Percentiles rank a stretch among this genome's conserved stretches.
Evolutionary conservation across 2,329 filamentous ascomycete genomes (phyloP).

Genomic region (Lasiodiplodia sp.): DNA sequence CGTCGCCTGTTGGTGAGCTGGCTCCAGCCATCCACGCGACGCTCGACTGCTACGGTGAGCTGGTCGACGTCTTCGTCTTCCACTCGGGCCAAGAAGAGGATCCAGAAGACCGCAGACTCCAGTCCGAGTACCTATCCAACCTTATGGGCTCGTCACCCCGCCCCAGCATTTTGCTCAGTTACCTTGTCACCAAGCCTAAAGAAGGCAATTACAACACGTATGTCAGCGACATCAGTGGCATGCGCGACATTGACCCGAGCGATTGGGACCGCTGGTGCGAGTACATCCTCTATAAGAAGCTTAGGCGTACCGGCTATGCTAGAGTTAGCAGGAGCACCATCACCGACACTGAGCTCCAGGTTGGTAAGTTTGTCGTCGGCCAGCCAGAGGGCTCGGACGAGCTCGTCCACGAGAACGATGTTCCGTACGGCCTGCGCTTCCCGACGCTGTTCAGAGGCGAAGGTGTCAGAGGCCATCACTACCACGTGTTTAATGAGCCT

Average conservation of each 20-base stretch:
- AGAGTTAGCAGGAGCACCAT: slow-evolving; percentile 88
- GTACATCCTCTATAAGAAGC: slow-evolving; percentile 93
- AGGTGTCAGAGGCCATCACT: slow-evolving; percentile 86
- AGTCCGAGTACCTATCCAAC: slow-evolving; percentile 83
- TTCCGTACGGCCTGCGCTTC: slow-evolving; percentile 82
- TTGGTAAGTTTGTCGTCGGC: slow-evolving; percentile 90
- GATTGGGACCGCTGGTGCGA: slow-evolving; percentile 99
- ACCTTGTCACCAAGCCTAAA: slow-evolving; percentile 88
- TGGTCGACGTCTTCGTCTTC: slow-evolving; percentile 96
- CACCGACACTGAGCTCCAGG: slow-evolving; percentile 96
- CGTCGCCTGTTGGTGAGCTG: slow-evolving; percentile 91
- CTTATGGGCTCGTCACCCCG: slow-evolving; percentile 85
- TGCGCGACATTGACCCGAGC: slow-evolving; percentile 90
- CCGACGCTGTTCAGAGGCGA: slow-evolving; percentile 83
- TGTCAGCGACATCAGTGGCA: slow-evolving; percentile 83
- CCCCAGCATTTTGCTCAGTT: slow-evolving; percentile 85
- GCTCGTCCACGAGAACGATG: slow-evolving; percentile 73
- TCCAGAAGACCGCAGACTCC: slow-evolving; percentile 84
- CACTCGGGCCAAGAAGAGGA: slow-evolving; percentile 99
- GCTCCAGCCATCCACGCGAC: slow-evolving; percentile 98
- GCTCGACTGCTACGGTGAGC: slow-evolving; percentile 86
- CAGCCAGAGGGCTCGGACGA: slow-evolving; percentile 70
- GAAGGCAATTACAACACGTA: slow-evolving; percentile 98
- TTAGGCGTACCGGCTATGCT: slow-evolving; percentile 87
- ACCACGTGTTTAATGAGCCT: slow-evolving; percentile 90